Evolutionary conservation across 306 rosid species (phyloP), one percentile per base, ranked within the genome.

Genomic region (Prosopis cineraria): DNA sequence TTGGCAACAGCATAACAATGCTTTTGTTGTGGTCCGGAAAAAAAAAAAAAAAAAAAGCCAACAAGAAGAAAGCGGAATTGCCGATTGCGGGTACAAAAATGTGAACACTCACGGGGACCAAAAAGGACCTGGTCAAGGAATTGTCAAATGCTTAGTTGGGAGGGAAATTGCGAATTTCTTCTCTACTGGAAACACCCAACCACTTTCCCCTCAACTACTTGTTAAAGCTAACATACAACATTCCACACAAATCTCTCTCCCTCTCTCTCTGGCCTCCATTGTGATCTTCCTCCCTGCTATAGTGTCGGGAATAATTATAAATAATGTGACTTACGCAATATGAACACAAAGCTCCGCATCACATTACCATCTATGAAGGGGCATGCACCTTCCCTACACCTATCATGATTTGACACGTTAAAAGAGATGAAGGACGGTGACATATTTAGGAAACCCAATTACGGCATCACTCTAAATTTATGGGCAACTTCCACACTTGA

Each of bases 131-230:
- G 34, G 16, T 10, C 3, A 27, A 30, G 31, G 62, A 39, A 66
- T 41, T 65, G 52, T 5, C 39, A 31, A 63, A 58, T 59, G 41
- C 78, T 3, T 50, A 39, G 70, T 52, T 53, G 40, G 20, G 47
- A 30, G 9, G 24, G 70, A 40, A 43, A 3, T 76, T 60, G 52
- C 62, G 72, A 63, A 70, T 60, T 59, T 59, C 76, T 75, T 11
- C 24, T 64, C 30, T 22, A 50, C n/a, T 31, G 82, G 81, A 80
- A 84, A 72, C 69, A 1, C 36, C 77, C 1, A 3, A 44, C 47
- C 56, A 84, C 71, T 80, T 79, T 79, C 87, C 81, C 47, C 10
- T 16, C 78, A 79, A 74, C 48, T 12, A 33, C 79, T 53, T 75
- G 53, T 75, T 74, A 7, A 53, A n/a, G 55, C 71, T 3, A 33